Conservation (phyloP, 2,329 filamentous ascomycete genomes). For the Epichloe glyceriae region DNA sequence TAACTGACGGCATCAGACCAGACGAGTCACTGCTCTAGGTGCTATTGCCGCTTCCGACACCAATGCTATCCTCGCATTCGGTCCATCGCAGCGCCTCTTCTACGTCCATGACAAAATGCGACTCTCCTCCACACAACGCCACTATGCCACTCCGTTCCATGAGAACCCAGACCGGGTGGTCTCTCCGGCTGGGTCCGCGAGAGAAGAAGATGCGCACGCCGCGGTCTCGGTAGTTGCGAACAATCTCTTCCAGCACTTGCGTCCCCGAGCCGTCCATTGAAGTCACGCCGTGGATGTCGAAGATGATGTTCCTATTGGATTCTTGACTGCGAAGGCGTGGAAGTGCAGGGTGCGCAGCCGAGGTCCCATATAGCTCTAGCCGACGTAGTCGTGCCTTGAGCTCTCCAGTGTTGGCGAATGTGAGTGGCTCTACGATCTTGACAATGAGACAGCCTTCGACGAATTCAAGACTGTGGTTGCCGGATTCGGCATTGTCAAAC, state of each 20-base stretch:
- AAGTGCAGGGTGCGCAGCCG: constrained; percentile 70
- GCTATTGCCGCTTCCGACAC: constrained; percentile 11
- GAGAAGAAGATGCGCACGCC: constrained; percentile 69
- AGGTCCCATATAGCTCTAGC: constrained; percentile 84
- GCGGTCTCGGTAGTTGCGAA: constrained; percentile 62
- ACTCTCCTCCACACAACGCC: constrained; percentile 62
- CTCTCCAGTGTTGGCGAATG: constrained; percentile 92
- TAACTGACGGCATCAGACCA: neutral
- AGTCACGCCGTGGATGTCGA: constrained; percentile 96
- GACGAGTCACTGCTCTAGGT: neutral
- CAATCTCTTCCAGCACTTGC: constrained; percentile 84
- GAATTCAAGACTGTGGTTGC: constrained; percentile 66
- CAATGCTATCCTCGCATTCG: constrained; percentile 50
- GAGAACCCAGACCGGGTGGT: constrained; percentile 51
- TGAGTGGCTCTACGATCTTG: constrained; percentile 93
- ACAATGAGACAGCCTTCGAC: constrained; percentile 88
- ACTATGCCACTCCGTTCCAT: constrained; percentile 77
- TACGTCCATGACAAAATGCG: constrained; percentile 71
- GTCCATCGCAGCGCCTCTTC: constrained; percentile 73
- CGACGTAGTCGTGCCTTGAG: constrained; percentile 72
- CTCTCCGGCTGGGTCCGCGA: constrained; percentile 33
- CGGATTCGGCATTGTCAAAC: constrained; percentile 74
- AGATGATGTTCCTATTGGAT: constrained; percentile 83
- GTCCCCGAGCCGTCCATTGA: constrained; percentile 86
- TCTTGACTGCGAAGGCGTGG: constrained; percentile 66